Evolutionary conservation across 768 basidiomycete species (phyloP).

Genomic region (Termitomyces sp.): DNA sequence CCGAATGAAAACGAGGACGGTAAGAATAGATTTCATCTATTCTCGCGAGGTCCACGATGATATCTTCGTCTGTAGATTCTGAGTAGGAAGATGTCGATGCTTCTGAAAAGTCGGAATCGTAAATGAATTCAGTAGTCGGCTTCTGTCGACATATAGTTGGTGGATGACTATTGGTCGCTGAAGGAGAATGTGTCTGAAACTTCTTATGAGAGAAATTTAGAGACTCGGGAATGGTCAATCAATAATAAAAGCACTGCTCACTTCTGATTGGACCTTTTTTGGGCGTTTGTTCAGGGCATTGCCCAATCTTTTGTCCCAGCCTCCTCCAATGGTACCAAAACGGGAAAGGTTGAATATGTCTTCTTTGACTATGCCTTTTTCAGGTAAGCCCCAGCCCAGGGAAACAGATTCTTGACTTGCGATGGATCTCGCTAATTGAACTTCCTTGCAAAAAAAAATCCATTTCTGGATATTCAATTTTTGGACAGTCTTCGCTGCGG

Average conservation of each 20-base stretch:
- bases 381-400: slow-evolving; percentile 34
- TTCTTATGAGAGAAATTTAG: neutral
- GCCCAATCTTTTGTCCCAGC: slow-evolving; percentile 25
- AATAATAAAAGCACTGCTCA: neutral
- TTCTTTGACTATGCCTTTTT: slow-evolving; percentile 16
- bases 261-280: slow-evolving; percentile 4
- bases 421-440: slow-evolving; percentile 22
- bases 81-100: slow-evolving; percentile 38
- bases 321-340: slow-evolving; percentile 23
- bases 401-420: slow-evolving; percentile 19
- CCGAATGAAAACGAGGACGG: slow-evolving; percentile 33
- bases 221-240: neutral
- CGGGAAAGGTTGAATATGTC: slow-evolving; percentile 18
- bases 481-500: slow-evolving; percentile 15
- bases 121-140: slow-evolving; percentile 20
- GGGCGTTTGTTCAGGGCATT: slow-evolving; percentile 4
- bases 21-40: slow-evolving; percentile 22
- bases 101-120: slow-evolving; percentile 58
- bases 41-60: neutral
- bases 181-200: neutral
- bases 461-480: slow-evolving; percentile 41
- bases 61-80: slow-evolving; percentile 28
- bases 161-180: neutral
- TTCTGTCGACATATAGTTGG: neutral
- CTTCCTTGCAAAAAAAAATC: slow-evolving; percentile 36